Conservation (phyloP, 768 basidiomycete genomes). For the Mycena vitilis region DNA sequence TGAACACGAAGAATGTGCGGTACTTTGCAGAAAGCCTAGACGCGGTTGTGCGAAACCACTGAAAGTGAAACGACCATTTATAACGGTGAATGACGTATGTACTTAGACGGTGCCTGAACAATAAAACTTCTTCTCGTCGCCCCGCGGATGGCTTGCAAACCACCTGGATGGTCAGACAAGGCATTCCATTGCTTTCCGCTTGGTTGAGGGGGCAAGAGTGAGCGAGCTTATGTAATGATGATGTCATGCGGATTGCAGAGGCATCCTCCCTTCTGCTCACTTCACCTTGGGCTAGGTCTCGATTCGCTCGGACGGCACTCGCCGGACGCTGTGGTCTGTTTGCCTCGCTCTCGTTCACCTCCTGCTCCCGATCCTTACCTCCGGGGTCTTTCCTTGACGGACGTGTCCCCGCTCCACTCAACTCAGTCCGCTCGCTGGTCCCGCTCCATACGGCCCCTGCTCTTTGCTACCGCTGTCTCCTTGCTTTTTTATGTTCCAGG, state of each 20-base stretch:
- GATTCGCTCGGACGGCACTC: neutral
- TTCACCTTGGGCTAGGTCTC: too few relatives aligned
- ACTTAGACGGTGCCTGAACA: slow-evolving; percentile 8
- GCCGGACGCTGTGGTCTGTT: neutral
- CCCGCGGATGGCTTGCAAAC: too few relatives aligned
- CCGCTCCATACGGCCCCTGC: slow-evolving; percentile 20
- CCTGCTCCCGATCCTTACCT: neutral
- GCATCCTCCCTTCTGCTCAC: too few relatives aligned
- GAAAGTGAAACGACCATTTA: slow-evolving; percentile 15
- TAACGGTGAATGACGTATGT: slow-evolving; percentile 12
- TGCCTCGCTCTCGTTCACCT: too few relatives aligned
- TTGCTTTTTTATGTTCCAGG: slow-evolving; percentile 31
- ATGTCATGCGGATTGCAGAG: too few relatives aligned
- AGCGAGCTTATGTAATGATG: too few relatives aligned
- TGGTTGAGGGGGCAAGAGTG: too few relatives aligned
- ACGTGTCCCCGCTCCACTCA: slow-evolving; percentile 12
- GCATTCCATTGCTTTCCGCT: too few relatives aligned
- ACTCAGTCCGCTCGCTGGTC: slow-evolving; percentile 9
- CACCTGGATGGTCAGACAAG: too few relatives aligned
- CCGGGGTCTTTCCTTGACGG: slow-evolving; percentile 11
- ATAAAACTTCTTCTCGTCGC: slow-evolving; percentile 5
- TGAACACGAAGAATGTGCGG: slow-evolving; percentile 82
- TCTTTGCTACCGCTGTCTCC: slow-evolving; percentile 8
- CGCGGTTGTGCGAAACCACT: slow-evolving; percentile 65
- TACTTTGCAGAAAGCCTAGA: slow-evolving; percentile 82